Evolutionary conservation across 768 basidiomycete species (phyloP).

Genomic region (Boletales sp.): DNA sequence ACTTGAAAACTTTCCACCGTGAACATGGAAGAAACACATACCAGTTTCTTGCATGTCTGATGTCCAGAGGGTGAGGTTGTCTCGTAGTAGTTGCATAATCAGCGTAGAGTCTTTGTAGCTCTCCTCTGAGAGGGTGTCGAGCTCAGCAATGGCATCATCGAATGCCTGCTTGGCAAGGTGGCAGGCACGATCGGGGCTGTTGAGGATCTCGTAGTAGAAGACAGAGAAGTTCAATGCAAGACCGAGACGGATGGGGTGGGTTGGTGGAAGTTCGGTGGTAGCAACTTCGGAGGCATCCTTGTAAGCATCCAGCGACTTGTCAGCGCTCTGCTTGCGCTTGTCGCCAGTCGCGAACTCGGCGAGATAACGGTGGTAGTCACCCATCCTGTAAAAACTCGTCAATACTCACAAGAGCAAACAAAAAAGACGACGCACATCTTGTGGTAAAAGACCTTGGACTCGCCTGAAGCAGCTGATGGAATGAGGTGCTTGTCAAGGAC

Average conservation of each 20-base stretch:
- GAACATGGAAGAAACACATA: conserved; percentile 38
- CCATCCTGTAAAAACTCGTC: conserved; percentile 66
- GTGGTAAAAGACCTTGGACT: conserved; percentile 99
- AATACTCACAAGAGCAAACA: background rate
- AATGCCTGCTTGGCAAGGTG: conserved; percentile 99
- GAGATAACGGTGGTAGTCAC: conserved; percentile 98
- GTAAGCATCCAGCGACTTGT: conserved; percentile 96
- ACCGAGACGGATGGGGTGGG: conserved; percentile 97
- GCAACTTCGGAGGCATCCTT: conserved; percentile 98
- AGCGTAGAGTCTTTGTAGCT: conserved; percentile 99
- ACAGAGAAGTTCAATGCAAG: conserved; percentile 99
- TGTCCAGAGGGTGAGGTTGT: conserved; percentile 98
- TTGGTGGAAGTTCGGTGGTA: conserved; percentile 90
- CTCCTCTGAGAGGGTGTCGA: conserved; percentile 98
- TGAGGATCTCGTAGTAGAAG: conserved; percentile 99
- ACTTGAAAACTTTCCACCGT: conserved; percentile 4
- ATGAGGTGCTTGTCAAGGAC: conserved; percentile 98
- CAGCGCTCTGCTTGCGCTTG: conserved; percentile 94
- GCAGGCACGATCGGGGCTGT: conserved; percentile 97
- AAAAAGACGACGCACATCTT: conserved; percentile 71
- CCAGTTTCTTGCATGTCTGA: conserved; percentile 95
- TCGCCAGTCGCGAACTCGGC: conserved; percentile 98
- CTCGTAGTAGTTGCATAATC: conserved; percentile 94
- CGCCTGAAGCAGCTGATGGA: conserved; percentile 92
- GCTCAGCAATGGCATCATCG: conserved; percentile 98